Evolutionary conservation across 345 rosid genomes (phyloP).

Genomic region (Sisymbrium irio): DNA sequence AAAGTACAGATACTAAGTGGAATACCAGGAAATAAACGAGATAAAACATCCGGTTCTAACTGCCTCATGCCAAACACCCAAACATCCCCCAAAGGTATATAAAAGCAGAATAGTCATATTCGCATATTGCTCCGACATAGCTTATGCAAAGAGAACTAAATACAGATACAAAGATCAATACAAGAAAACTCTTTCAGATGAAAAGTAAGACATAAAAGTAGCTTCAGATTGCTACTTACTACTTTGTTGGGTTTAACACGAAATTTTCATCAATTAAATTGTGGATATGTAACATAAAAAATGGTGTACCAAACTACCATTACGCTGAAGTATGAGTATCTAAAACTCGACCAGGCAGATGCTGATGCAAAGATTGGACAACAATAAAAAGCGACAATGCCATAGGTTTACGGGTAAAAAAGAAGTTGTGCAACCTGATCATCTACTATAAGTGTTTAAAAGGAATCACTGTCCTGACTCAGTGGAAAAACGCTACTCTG

Average conservation of each 20-base stretch:
- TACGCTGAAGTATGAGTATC: not conserved
- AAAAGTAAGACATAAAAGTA: not conserved
- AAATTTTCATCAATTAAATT: not conserved
- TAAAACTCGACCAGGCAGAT: not conserved
- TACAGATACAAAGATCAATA: not conserved
- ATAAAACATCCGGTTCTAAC: too few species aligned
- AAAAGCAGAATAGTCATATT: not conserved
- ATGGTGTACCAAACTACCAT: not conserved
- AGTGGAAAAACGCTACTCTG: conserved; percentile 1
- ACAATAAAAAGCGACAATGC: not conserved
- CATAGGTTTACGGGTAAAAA: not conserved
- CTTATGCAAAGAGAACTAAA: not conserved
- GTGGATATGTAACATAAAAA: not conserved
- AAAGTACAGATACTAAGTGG: too few species aligned
- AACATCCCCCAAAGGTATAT: too few species aligned
- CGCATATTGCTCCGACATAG: too few species aligned
- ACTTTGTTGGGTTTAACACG: not conserved
- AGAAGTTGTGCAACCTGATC: not conserved
- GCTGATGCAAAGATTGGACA: not conserved
- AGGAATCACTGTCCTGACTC: not conserved
- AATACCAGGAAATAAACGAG: too few species aligned
- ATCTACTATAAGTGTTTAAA: not conserved
- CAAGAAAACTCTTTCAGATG: not conserved
- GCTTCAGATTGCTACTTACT: not conserved
- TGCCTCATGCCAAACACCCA: too few species aligned